Evolutionary conservation across 2,329 filamentous ascomycete genomes (phyloP).

Genomic region (Penicillium thymicola): DNA sequence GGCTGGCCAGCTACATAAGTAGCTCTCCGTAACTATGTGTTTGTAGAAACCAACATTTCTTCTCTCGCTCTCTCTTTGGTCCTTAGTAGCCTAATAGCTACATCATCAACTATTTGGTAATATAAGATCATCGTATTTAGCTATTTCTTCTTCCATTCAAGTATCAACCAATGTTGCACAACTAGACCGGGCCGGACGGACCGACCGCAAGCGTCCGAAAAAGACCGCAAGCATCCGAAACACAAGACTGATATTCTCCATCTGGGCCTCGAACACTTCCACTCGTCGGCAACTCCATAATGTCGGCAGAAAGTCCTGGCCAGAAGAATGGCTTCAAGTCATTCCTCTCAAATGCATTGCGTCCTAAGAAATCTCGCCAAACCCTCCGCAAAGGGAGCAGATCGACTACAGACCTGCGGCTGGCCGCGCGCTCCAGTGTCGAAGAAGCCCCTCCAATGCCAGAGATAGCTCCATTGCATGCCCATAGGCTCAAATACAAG

Average conservation of each 20-base stretch:
- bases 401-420: constrained; percentile 30
- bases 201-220: not conserved
- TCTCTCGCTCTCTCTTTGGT: too few species aligned
- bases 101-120: not conserved
- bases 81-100: too few species aligned
- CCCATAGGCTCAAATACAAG: constrained; percentile 35
- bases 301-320: constrained; percentile 33
- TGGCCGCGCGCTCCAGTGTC: constrained; percentile 21
- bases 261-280: not conserved
- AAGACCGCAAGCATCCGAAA: constrained; percentile 8
- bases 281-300: constrained; percentile 9
- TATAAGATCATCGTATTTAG: not conserved
- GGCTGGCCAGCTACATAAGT: too few species aligned
- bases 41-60: too few species aligned
- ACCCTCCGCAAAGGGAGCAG: constrained; percentile 34
- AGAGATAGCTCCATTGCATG: constrained; percentile 32
- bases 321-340: constrained; percentile 29
- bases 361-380: constrained; percentile 38
- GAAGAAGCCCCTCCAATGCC: constrained; percentile 31
- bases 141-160: not conserved
- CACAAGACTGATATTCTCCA: not conserved
- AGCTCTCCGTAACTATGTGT: too few species aligned
- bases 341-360: constrained; percentile 30
- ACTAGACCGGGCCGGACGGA: constrained; percentile 10
- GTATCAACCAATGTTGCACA: not conserved